These are phyloP conservation scores for Tremella yokohamensis DNA, from an alignment of 768 basidiomycete species.

Conservation along the genomic window DNA sequence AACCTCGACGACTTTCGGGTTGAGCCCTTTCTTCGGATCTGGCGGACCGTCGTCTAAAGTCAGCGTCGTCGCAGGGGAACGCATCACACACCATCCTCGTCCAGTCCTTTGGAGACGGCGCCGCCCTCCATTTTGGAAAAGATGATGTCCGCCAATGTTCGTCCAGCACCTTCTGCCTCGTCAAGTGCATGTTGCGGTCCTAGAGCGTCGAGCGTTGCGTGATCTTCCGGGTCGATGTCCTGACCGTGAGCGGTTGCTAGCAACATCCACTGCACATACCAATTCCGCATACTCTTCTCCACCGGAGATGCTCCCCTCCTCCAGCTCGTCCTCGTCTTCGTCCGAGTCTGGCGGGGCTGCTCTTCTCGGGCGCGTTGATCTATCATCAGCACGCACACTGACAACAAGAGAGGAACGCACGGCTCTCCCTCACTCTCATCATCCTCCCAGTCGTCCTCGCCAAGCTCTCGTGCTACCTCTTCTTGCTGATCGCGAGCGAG, in stretches of 20 bases:
- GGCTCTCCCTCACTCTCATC: slow-evolving; percentile 36
- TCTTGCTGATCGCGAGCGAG: slow-evolving; percentile 90
- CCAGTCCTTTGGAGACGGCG: slow-evolving; percentile 55
- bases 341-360: slow-evolving; percentile 20
- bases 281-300: slow-evolving; percentile 54
- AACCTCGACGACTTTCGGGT: slow-evolving; percentile 86
- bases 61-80: slow-evolving; percentile 10
- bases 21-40: slow-evolving; percentile 81
- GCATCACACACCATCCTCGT: slow-evolving; percentile 49
- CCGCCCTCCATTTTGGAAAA: slow-evolving; percentile 80
- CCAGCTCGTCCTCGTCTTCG: slow-evolving; percentile 35
- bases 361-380: slow-evolving; percentile 22
- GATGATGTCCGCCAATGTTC: slow-evolving; percentile 91
- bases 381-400: slow-evolving; percentile 19
- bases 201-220: slow-evolving; percentile 69
- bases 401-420: slow-evolving; percentile 14
- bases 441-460: slow-evolving; percentile 33
- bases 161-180: slow-evolving; percentile 21
- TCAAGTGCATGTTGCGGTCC: slow-evolving; percentile 15
- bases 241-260: slow-evolving; percentile 17
- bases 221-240: slow-evolving; percentile 84
- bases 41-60: slow-evolving; percentile 51
- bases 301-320: slow-evolving; percentile 41
- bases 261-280: slow-evolving; percentile 39
- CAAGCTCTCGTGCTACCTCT: slow-evolving; percentile 60